phyloP scores from a whole-genome alignment of 2,329 filamentous ascomycete species.

The Cercospora zeae-maydis region DNA sequence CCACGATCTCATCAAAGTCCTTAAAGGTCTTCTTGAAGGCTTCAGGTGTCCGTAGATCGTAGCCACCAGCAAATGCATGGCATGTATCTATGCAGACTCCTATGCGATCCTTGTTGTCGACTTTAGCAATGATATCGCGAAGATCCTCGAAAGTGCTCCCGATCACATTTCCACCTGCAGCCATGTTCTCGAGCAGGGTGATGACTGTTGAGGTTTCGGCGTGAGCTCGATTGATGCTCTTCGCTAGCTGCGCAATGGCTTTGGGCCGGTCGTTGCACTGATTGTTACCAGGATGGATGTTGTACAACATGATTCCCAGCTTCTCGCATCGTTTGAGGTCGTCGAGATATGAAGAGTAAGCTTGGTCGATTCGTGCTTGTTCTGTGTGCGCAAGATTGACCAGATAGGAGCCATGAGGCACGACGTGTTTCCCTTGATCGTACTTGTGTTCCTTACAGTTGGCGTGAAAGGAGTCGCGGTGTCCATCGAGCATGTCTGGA shows the following conservation, averaged over 20 bases:
- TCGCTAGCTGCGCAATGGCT: constrained; percentile 74
- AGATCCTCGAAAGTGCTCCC: constrained; percentile 84
- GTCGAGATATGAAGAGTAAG: constrained; percentile 80
- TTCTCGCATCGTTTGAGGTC: constrained; percentile 81
- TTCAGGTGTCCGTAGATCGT: constrained; percentile 75
- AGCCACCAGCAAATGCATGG: constrained; percentile 90
- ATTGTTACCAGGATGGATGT: constrained; percentile 91
- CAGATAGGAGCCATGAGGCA: constrained; percentile 93
- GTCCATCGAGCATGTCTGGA: constrained; percentile 67
- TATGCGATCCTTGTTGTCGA: constrained; percentile 77
- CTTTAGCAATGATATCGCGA: constrained; percentile 72
- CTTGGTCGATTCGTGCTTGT: constrained; percentile 73
- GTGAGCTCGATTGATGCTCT: constrained; percentile 78
- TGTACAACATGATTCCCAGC: constrained; percentile 88
- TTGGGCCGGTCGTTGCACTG: constrained; percentile 58
- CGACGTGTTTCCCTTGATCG: constrained; percentile 66
- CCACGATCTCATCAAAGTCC: constrained; percentile 74
- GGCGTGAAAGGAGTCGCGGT: constrained; percentile 65
- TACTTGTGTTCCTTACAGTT: constrained; percentile 68
- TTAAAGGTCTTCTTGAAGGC: constrained; percentile 70
- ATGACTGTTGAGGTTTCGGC: constrained; percentile 67
- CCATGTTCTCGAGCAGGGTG: constrained; percentile 94
- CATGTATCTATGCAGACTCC: constrained; percentile 97
- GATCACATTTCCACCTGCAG: constrained; percentile 80
- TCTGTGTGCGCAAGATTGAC: constrained; percentile 92